Conservation (phyloP, 164 flowering plant species). For the Stephania japonica region DNA sequence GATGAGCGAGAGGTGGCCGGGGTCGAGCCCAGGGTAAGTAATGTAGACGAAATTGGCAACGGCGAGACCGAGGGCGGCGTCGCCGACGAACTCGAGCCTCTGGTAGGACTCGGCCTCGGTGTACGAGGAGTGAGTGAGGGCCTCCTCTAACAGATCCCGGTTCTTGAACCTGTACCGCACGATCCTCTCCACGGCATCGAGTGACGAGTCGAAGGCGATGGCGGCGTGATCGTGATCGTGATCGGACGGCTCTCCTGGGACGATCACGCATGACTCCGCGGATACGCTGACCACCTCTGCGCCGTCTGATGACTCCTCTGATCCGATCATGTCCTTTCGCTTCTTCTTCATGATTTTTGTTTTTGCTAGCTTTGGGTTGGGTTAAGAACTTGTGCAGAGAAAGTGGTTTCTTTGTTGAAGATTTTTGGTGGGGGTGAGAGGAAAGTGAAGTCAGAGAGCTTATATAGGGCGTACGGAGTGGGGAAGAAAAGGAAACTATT, state of each 20-base stretch:
- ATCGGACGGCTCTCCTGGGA: no score
- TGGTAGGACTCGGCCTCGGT: constrained; percentile 20
- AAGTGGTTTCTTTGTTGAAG: no score
- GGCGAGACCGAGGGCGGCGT: constrained; percentile 22
- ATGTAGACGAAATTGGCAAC: constrained; percentile 23
- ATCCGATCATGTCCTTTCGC: no score
- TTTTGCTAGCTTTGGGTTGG: background rate
- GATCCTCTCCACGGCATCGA: constrained; percentile 13
- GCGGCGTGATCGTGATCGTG: no score
- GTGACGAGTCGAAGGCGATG: background rate
- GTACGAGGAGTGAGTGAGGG: constrained; percentile 25
- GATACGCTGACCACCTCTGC: no score
- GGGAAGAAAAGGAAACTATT: no score
- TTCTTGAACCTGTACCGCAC: constrained; percentile 17
- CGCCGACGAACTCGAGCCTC: constrained; percentile 30
- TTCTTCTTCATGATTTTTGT: background rate
- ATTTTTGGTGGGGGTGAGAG: no score
- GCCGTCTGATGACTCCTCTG: no score
- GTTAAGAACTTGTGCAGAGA: no score
- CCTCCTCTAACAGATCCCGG: constrained; percentile 13
- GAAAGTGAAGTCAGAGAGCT: no score
- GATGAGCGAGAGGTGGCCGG: constrained; percentile 23
- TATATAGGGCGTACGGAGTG: no score
- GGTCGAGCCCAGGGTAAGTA: constrained; percentile 22
- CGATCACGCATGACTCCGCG: no score